These are phyloP conservation scores for Gremmenia infestans DNA, from an alignment of 2,329 filamentous ascomycete genomes.

Conservation along the genomic window DNA sequence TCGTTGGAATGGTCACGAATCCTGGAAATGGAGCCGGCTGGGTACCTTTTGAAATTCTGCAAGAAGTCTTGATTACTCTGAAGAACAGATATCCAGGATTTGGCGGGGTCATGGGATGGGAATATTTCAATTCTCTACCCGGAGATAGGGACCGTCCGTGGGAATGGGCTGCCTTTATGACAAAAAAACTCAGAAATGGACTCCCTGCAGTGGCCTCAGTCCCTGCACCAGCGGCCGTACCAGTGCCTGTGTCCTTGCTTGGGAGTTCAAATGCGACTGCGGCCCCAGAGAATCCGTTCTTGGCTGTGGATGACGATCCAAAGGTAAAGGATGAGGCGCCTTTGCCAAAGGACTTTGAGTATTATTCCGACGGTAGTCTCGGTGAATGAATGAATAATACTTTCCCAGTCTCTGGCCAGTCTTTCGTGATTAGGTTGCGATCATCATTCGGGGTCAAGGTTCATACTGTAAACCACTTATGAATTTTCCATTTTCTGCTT, in stretches of 20 bases:
- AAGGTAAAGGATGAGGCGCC: constrained; percentile 19
- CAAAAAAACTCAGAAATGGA: constrained; percentile 18
- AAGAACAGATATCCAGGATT: constrained; percentile 60
- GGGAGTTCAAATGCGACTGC: not conserved
- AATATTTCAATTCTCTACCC: constrained; percentile 81
- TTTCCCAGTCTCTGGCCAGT: not conserved
- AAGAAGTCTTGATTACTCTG: constrained; percentile 51
- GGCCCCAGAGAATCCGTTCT: constrained; percentile 8
- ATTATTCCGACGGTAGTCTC: constrained; percentile 24
- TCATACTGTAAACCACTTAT: too few species aligned
- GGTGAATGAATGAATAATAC: constrained; percentile 12
- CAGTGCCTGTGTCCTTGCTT: not conserved
- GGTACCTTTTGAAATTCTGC: constrained; percentile 54
- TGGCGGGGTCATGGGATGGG: constrained; percentile 91
- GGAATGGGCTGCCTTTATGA: constrained; percentile 71
- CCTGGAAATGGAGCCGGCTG: constrained; percentile 66
- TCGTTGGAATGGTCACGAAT: constrained; percentile 77
- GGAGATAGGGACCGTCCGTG: constrained; percentile 60
- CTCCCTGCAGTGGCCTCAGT: not conserved
- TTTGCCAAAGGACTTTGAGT: constrained; percentile 24
- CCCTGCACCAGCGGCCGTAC: not conserved
- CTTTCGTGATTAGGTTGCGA: too few species aligned
- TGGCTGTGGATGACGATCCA: constrained; percentile 17
- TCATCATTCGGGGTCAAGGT: too few species aligned
- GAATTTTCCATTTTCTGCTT: too few species aligned